Percentiles rank a stretch among this genome's conserved stretches.
phyloP scores from a whole-genome alignment of 169 alveolate species.

The Babesia ovata region DNA sequence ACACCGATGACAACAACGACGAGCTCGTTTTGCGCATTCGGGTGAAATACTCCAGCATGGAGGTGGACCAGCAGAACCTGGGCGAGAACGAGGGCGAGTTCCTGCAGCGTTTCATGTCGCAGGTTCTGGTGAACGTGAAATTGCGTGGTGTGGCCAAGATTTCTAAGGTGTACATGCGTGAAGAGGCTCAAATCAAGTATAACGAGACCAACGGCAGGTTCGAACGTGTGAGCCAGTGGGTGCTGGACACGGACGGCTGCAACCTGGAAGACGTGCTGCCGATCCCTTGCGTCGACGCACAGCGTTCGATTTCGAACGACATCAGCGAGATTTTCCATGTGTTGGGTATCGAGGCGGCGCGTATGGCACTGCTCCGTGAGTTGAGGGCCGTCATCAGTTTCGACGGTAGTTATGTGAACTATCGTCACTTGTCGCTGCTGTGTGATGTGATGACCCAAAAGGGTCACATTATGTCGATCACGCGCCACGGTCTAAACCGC shows the following conservation, averaged over 20 bases:
- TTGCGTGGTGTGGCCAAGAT: conserved; percentile 86
- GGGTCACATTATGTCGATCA: conserved; percentile 98
- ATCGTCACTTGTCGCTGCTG: conserved; percentile 96
- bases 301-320: conserved; percentile 95
- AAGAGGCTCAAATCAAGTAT: conserved; percentile 88
- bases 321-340: conserved; percentile 94
- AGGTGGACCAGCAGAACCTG: conserved; percentile 62
- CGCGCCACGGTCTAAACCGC: conserved; percentile 99
- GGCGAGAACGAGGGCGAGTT: conserved; percentile 87
- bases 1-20: conserved; percentile 96
- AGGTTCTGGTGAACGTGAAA: conserved; percentile 80
- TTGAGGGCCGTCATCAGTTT: conserved; percentile 89
- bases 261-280: conserved; percentile 92
- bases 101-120: conserved; percentile 85
- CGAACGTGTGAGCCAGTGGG: conserved; percentile 93
- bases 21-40: conserved; percentile 94
- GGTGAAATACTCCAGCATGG: conserved; percentile 78
- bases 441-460: conserved; percentile 99
- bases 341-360: conserved; percentile 99
- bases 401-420: conserved; percentile 97
- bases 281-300: conserved; percentile 89
- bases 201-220: conserved; percentile 87
- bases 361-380: conserved; percentile 95
- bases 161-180: conserved; percentile 95
- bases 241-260: conserved; percentile 98